These are phyloP conservation scores for Neonectria faginata DNA, from an alignment of 2,329 filamentous ascomycete species.

Conservation along the genomic window DNA sequence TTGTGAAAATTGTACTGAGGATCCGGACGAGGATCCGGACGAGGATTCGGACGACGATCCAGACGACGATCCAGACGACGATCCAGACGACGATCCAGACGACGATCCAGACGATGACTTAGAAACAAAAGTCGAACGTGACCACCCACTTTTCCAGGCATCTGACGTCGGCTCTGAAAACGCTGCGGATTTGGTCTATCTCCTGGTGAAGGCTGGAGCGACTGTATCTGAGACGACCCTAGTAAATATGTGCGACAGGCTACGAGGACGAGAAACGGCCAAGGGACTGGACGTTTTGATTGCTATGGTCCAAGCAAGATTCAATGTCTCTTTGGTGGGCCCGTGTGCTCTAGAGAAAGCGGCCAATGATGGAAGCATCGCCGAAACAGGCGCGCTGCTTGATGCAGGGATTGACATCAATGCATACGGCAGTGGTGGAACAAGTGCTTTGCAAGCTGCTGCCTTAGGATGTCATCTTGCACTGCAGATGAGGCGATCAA, in stretches of 20 bases:
- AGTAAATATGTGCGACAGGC: too few species aligned
- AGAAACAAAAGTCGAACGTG: not conserved
- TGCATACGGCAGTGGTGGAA: not conserved
- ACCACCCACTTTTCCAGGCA: not conserved
- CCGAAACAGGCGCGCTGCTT: not conserved
- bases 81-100: not conserved
- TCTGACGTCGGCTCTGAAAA: accelerated
- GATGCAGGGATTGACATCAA: conserved; percentile 8
- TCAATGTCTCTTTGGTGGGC: not conserved
- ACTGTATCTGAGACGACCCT: not conserved
- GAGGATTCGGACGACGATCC: not conserved
- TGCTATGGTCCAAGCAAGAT: not conserved
- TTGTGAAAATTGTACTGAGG: not conserved
- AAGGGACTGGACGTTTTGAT: not conserved
- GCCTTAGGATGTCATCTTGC: not conserved
- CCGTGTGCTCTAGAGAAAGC: not conserved
- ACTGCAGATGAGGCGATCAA: conserved; percentile 50
- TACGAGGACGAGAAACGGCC: too few species aligned
- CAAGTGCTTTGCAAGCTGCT: conserved; percentile 10
- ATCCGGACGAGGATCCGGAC: not conserved
- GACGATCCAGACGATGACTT: not conserved
- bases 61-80: too few species aligned
- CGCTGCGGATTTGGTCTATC: not conserved
- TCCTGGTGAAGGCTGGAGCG: not conserved
- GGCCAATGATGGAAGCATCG: not conserved